Evolutionary conservation across 177 flowering plant species (phyloP).

Genomic region (Tripterygium wilfordii): DNA sequence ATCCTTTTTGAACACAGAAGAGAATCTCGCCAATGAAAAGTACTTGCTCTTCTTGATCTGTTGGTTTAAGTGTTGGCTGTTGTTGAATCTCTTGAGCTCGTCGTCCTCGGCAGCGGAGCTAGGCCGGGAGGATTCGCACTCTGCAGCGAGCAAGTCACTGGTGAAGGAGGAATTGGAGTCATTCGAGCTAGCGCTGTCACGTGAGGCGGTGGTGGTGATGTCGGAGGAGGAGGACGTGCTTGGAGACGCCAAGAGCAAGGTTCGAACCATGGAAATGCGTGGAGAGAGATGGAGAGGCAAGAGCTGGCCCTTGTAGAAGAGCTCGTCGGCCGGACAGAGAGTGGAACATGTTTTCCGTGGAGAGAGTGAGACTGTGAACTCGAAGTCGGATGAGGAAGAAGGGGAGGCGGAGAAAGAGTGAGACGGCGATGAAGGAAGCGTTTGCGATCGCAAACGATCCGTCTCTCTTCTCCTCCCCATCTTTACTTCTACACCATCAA

Average conservation of each 20-base stretch:
- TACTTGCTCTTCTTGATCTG: constrained; percentile 45
- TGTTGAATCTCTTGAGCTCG: constrained; percentile 31
- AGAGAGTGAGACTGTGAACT: constrained; percentile 66
- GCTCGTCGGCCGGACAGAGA: constrained; percentile 90
- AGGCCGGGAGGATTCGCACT: constrained; percentile 74
- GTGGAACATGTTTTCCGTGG: constrained; percentile 50
- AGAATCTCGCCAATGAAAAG: constrained; percentile 64
- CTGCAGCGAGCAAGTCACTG: constrained; percentile 29
- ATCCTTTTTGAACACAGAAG: constrained; percentile 67
- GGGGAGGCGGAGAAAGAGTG: constrained; percentile 67
- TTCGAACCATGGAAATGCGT: constrained; percentile 81
- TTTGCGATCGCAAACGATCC: constrained; percentile 29
- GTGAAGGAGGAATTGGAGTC: constrained; percentile 45
- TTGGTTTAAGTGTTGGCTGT: not conserved
- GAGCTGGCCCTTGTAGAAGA: constrained; percentile 89
- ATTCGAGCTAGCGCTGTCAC: constrained; percentile 66
- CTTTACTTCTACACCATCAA: constrained; percentile 8
- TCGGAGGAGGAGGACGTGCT: constrained; percentile 41
- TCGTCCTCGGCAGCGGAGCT: constrained; percentile 80
- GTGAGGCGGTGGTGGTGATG: constrained; percentile 49
- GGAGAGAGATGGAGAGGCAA: constrained; percentile 88
- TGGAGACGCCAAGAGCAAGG: constrained; percentile 51
- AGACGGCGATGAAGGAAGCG: constrained; percentile 61
- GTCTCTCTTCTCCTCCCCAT: constrained; percentile 18
- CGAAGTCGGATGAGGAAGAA: constrained; percentile 84